A percentile compares a stretch with the other conserved stretches of the same genome.
These are phyloP conservation scores for Rubia tinctorum DNA, from an alignment of 305 asterid species.

Conservation along the genomic window DNA sequence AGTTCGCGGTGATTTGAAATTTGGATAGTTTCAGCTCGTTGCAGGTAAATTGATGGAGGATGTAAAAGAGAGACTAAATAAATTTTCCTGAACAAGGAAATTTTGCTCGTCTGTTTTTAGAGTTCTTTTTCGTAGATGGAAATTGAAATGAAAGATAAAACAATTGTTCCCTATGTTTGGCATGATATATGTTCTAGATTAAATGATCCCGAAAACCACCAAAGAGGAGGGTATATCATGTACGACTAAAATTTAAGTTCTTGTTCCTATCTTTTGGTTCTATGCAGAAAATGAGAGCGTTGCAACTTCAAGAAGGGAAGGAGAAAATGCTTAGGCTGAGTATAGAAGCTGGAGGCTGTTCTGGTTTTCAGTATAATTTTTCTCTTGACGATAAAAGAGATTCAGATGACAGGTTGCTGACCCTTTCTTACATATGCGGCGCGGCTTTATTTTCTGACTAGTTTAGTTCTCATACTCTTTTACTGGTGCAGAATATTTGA, in stretches of 20 bases:
- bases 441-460: background rate
- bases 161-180: too few species aligned
- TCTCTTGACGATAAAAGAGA: conserved; percentile 71
- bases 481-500: conserved; percentile 67
- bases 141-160: background rate
- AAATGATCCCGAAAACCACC: background rate
- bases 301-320: conserved; percentile 68
- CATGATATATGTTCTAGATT: background rate
- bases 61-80: background rate
- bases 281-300: conserved; percentile 72
- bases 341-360: conserved; percentile 98
- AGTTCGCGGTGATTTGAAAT: background rate
- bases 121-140: background rate
- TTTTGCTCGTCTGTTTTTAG: background rate
- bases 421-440: conserved; percentile 7
- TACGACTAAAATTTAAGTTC: background rate
- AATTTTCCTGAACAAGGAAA: background rate
- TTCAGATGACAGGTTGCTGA: conserved; percentile 71
- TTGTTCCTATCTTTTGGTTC: background rate
- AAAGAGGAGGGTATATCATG: background rate
- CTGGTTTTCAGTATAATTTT: conserved; percentile 95
- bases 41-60: background rate
- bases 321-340: conserved; percentile 79
- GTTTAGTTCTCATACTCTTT: conserved; percentile 12
- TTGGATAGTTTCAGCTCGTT: background rate